Percentiles rank a stretch among this genome's conserved stretches.
Evolutionary conservation across 768 basidiomycete genomes (phyloP).

Genomic region (Hemileccinum rubropunctum): DNA sequence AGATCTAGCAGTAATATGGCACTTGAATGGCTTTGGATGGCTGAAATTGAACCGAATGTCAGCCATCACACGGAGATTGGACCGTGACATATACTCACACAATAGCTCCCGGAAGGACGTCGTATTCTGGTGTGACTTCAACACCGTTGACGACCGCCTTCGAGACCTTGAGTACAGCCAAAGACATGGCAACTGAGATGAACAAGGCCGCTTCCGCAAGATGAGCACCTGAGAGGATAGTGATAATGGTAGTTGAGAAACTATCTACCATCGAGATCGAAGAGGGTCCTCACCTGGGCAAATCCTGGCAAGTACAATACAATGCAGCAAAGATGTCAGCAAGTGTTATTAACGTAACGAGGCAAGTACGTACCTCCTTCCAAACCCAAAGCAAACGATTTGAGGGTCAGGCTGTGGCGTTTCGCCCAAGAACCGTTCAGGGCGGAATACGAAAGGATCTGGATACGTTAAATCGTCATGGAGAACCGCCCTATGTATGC

Average conservation of each 20-base stretch:
- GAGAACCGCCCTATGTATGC: constrained; percentile 45
- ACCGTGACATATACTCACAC: constrained; percentile 32
- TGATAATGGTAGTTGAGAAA: background rate
- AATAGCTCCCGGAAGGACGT: constrained; percentile 41
- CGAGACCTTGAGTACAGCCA: too few species aligned
- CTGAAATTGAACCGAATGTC: constrained; percentile 1
- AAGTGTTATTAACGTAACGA: too few species aligned
- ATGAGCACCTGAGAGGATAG: constrained; percentile 18
- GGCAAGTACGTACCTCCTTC: constrained; percentile 21
- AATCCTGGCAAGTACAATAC: constrained; percentile 6
- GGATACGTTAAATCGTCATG: constrained; percentile 43
- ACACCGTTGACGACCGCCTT: constrained; percentile 40
- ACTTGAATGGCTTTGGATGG: constrained; percentile 57
- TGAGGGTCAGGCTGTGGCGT: constrained; percentile 18
- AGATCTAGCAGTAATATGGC: constrained; percentile 40
- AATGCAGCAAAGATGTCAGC: background rate
- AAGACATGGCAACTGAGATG: too few species aligned
- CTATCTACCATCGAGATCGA: background rate
- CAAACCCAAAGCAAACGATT: constrained; percentile 25
- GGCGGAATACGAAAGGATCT: constrained; percentile 31
- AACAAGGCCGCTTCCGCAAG: constrained; percentile 22
- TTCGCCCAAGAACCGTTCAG: constrained; percentile 33
- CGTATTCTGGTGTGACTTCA: constrained; percentile 43
- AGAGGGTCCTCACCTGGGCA: constrained; percentile 18
- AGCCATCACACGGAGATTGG: too few species aligned